Evolutionary conservation across 768 basidiomycete genomes (phyloP), one percentile per base, ranked within the genome.

Genomic region (Boletus huronensis): DNA sequence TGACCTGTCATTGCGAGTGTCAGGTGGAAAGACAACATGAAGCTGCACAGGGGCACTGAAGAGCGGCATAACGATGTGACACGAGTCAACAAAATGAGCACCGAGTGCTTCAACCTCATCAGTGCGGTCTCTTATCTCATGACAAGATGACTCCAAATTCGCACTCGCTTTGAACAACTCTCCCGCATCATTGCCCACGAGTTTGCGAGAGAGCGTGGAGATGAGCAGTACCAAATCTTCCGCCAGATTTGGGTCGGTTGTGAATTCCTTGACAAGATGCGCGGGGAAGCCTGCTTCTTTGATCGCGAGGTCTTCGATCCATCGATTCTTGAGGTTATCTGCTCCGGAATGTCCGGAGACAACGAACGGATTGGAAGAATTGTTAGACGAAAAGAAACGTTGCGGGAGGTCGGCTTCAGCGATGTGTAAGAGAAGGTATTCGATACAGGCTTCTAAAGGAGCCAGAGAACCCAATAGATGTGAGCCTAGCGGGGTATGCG

Each of bases 391-490:
- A 16, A 89, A 70, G 67, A 92, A 91, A 26, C 81, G 79, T 47
- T 76, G 65, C 0, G 95, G 95, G 5, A 97, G 79, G 61, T 96
- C 93, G 53, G 90, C 87, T 73, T 98, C 94, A 0, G 93, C 88
- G 6, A 90, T 66, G 61, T 90, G 82, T 21, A 96, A 77, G 42
- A 96, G 78, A 3, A 97, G 77, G 72, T 91, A 92, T 60, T 93
- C 89, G 42, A 94, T 85, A 48, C 84, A 83, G 0, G 92, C 90
- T 65, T 93, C 85, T 14, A 93, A 70, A 5, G 87, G 82, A 6
- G 82, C 75, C 3, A 84, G 69, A 6, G 81, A 75, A 7, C 67
- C 70, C 32, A 93, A 74, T 14, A 96, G 76, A 36, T 81, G 82
- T 17, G 81, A 76, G 6, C 82, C 74, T n/a, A 88, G 72, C 4